Percentiles rank a stretch among this genome's conserved stretches.
Evolutionary conservation across 768 basidiomycete genomes (phyloP).

Genomic region (Trametopsis cervina): DNA sequence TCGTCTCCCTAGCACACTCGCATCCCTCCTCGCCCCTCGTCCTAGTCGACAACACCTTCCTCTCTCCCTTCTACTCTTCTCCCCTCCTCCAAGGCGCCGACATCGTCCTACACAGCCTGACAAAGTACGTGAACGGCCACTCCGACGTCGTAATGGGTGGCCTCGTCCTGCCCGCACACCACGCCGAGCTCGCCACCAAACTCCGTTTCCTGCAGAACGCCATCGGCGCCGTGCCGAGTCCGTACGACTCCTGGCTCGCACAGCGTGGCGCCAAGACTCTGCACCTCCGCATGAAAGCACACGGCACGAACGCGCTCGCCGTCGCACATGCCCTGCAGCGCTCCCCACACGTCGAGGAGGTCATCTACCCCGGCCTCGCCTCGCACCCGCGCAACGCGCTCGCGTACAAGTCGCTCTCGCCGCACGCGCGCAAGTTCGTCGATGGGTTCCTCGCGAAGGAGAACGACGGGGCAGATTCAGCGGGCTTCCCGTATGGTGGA

Average conservation of each 20-base stretch:
- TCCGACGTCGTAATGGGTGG: slow-evolving; percentile 91
- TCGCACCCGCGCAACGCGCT: slow-evolving; percentile 59
- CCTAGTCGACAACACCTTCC: slow-evolving; percentile 91
- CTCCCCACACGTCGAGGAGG: slow-evolving; percentile 60
- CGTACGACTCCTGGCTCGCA: slow-evolving; percentile 87
- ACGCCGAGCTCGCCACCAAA: slow-evolving; percentile 38
- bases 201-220: slow-evolving; percentile 90
- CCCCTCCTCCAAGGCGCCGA: slow-evolving; percentile 84
- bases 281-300: slow-evolving; percentile 78
- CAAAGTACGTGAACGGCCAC: slow-evolving; percentile 93
- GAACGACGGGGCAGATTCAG: slow-evolving; percentile 25
- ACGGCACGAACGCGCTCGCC: slow-evolving; percentile 75
- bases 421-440: slow-evolving; percentile 65
- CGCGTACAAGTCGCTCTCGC: slow-evolving; percentile 56
- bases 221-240: slow-evolving; percentile 74
- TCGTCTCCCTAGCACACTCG: slow-evolving; percentile 56
- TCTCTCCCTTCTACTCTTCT: slow-evolving; percentile 86
- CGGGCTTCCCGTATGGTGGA: slow-evolving; percentile 88
- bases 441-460: slow-evolving; percentile 26
- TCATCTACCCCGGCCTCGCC: slow-evolving; percentile 81
- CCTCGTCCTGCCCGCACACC: slow-evolving; percentile 57
- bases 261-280: slow-evolving; percentile 91
- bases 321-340: slow-evolving; percentile 58
- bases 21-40: slow-evolving; percentile 67
- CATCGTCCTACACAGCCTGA: slow-evolving; percentile 76